Evolutionary conservation across 2,329 filamentous ascomycete genomes (phyloP), one percentile per base, ranked within the genome.

Genomic region (Aulographum hederae): DNA sequence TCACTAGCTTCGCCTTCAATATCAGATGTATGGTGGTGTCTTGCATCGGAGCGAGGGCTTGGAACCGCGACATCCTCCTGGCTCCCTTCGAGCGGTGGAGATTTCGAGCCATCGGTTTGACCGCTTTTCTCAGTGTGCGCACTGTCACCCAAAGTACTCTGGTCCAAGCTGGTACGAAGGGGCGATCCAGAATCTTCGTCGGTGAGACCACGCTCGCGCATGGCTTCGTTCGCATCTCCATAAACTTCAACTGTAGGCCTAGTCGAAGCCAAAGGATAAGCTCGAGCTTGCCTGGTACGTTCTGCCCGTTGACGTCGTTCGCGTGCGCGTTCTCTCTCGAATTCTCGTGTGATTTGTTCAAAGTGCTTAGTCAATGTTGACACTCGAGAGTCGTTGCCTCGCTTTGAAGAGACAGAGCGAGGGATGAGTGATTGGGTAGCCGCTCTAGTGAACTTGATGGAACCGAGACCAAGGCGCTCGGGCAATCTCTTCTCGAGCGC

Each of bases 201-300:
- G 1, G 63, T 67, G 12, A 69, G 67, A 11, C 72, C 72, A 31
- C 70, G 69, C 46, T 92, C 84, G 42, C 84, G 78, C 8, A 94
- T 85, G 14, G 91, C 89, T 51, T 94, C 84, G 35, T 85, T 76
- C 4, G 93, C 81, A 50, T 93, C 82, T 41, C 80, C 78, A 49
- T 95, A 98, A 6, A 98, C 84, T 51, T 95, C 81, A 12, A 98
- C 85, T 37, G 91, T 86, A 5, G 89, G 85, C 45, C 85, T 89
- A n/a, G 86, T 91, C 13, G 82, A 85, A 26, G 84, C 81, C 40
- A 89, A 71, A 14, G 89, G 86, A 48, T 86, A 86, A 1, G 82
- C 81, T 38, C 85, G 70, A 11, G 81, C 80, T 49, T 72, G 69
- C 27, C 70, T 67, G 47, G 78, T 73, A 46, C 75, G 82, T 28